A percentile compares a stretch with the other conserved stretches of the same genome.
These are phyloP conservation scores for Manihot esculenta DNA, from an alignment of 441 rosid genomes.

Conservation along the genomic window DNA sequence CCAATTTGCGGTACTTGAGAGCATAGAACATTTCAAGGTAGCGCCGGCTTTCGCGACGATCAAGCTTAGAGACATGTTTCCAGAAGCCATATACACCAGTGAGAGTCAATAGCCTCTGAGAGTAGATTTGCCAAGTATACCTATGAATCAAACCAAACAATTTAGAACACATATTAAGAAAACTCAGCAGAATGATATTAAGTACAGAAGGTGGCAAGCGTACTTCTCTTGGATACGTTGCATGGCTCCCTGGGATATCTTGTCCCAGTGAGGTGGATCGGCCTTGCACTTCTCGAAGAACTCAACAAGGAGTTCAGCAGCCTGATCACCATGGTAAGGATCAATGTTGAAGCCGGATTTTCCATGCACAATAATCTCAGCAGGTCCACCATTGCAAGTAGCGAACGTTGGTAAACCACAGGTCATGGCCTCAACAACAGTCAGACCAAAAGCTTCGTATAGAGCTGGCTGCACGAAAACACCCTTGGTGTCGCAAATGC, in stretches of 20 bases:
- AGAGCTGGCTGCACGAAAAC: constrained; percentile 92
- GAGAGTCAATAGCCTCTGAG: constrained; percentile 80
- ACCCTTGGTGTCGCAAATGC: constrained; percentile 80
- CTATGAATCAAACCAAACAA: constrained; percentile 30
- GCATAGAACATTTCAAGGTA: constrained; percentile 97
- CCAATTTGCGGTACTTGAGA: constrained; percentile 83
- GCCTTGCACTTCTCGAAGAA: constrained; percentile 76
- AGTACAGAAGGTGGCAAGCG: constrained; percentile 7
- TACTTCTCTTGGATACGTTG: constrained; percentile 85
- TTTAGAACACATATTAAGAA: not conserved
- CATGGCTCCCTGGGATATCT: constrained; percentile 73
- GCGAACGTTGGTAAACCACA: constrained; percentile 95
- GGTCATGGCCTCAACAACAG: constrained; percentile 94
- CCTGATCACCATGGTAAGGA: constrained; percentile 91
- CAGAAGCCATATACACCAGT: constrained; percentile 95
- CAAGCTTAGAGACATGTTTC: constrained; percentile 96
- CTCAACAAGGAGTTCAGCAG: constrained; percentile 63
- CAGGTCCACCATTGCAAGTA: constrained; percentile 92
- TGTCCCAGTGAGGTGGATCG: constrained; percentile 69
- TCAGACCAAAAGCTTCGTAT: constrained; percentile 89
- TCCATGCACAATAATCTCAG: constrained; percentile 86
- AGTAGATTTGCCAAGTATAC: constrained; percentile 91
- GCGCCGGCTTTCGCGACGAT: constrained; percentile 82
- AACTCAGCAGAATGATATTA: not conserved
- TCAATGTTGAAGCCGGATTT: constrained; percentile 90